Evolutionary conservation across 192 early-diverging fungal species (phyloP).

Genomic region (Backusella tuberculispora): DNA sequence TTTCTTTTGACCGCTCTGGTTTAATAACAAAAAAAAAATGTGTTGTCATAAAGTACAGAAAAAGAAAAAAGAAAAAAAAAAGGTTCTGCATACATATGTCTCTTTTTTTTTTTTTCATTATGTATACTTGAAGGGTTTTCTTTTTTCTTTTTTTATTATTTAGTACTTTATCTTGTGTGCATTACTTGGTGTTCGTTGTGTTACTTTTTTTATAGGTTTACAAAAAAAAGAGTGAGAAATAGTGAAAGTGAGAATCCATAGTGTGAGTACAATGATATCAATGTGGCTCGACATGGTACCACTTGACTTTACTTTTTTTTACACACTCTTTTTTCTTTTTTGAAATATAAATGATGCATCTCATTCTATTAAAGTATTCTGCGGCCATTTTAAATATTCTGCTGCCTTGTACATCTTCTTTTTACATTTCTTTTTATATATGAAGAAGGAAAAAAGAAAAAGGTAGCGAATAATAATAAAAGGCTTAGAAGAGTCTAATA

Average conservation of each 20-base stretch:
- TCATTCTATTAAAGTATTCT: too few species aligned
- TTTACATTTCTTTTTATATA: too few species aligned
- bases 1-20: too few species aligned
- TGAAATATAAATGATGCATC: too few species aligned
- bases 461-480: too few species aligned
- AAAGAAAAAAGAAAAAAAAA: background rate
- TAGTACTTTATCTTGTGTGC: constrained; percentile 2
- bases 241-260: background rate
- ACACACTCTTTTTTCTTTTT: too few species aligned
- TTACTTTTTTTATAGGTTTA: background rate
- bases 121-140: background rate
- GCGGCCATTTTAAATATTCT: too few species aligned
- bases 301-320: background rate
- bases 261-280: background rate
- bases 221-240: background rate
- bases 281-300: constrained; percentile 8
- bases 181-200: background rate
- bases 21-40: background rate
- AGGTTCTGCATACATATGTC: background rate
- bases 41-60: too few species aligned
- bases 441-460: too few species aligned
- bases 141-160: background rate
- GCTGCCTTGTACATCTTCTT: too few species aligned
- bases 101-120: background rate
- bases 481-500: too few species aligned